Evolutionary conservation across 306 rosid species (phyloP).

Genomic region (Mucuna pruriens): DNA sequence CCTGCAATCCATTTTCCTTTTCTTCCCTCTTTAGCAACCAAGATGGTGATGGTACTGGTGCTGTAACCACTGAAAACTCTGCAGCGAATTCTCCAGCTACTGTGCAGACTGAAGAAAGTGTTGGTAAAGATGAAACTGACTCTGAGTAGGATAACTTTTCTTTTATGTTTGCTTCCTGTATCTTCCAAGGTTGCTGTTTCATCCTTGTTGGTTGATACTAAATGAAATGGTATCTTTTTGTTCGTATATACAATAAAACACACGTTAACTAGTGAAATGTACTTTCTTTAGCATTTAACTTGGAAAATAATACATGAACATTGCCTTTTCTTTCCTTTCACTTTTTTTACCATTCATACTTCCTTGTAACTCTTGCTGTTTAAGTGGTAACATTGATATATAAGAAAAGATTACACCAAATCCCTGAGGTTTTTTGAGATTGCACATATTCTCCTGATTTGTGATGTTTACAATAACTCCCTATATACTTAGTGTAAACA

Average conservation of each 20-base stretch:
- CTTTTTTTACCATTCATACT: not conserved
- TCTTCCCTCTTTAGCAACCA: conserved; percentile 67
- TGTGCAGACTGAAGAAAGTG: conserved; percentile 46
- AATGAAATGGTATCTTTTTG: conserved; percentile 34
- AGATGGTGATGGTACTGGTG: conserved; percentile 75
- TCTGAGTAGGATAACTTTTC: conserved; percentile 40
- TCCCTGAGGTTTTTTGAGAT: not conserved
- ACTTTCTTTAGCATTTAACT: conserved; percentile 32
- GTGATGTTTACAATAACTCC: not conserved
- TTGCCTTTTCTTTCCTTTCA: conserved; percentile 14
- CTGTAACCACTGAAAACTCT: conserved; percentile 84
- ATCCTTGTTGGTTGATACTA: conserved; percentile 38
- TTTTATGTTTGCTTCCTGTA: conserved; percentile 12
- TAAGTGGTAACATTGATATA: not conserved
- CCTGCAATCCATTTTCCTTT: conserved; percentile 79
- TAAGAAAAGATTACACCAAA: not conserved
- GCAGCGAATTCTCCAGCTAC: conserved; percentile 65
- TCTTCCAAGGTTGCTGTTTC: conserved; percentile 35
- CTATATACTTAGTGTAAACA: not conserved
- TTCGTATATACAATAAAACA: conserved; percentile 31
- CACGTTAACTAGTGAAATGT: not conserved
- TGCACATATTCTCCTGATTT: not conserved
- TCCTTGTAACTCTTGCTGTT: not conserved
- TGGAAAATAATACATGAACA: conserved; percentile 22
- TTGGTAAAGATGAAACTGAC: conserved; percentile 45